Percentiles rank a stretch among this genome's conserved stretches.
Conservation (phyloP, 139 green algal species). For the Chlamydomonas incerta region DNA sequence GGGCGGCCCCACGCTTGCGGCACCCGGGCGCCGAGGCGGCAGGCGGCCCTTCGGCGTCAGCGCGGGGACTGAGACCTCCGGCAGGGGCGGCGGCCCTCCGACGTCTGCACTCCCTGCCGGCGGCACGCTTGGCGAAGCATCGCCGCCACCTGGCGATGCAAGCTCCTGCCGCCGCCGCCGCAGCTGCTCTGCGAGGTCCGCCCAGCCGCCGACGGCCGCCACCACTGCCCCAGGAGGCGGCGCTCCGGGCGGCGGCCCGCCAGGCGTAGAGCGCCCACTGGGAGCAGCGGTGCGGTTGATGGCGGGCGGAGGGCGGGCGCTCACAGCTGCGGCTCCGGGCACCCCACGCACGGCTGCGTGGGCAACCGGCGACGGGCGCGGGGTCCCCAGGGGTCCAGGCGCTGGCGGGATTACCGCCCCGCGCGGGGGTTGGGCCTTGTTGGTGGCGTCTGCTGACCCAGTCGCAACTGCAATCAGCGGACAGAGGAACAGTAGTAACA, state of each 20-base stretch:
- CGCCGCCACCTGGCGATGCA: neutral
- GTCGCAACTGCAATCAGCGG: neutral
- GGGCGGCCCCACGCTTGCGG: neutral
- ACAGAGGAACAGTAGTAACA: too few species aligned
- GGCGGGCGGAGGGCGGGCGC: neutral
- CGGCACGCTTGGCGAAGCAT: neutral
- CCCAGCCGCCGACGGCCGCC: constrained; percentile 14
- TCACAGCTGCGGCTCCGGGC: neutral
- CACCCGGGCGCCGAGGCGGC: neutral
- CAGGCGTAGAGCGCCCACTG: neutral
- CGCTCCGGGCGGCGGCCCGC: neutral
- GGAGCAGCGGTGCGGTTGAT: neutral
- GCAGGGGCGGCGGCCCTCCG: neutral
- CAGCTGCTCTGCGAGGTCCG: constrained; percentile 26
- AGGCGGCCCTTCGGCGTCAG: neutral
- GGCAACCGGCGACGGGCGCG: too few species aligned
- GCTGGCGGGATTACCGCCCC: neutral
- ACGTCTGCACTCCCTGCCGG: neutral
- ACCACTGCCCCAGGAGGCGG: constrained; percentile 6
- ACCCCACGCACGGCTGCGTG: too few species aligned
- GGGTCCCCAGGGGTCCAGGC: too few species aligned
- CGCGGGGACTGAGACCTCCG: neutral
- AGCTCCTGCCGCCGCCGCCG: constrained; percentile 12
- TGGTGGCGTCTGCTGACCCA: neutral
- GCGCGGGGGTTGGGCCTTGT: neutral